A percentile compares a stretch with the other conserved stretches of the same genome.
These are phyloP conservation scores for Salix viminalis DNA, from an alignment of 345 rosid genomes.

Conservation along the genomic window DNA sequence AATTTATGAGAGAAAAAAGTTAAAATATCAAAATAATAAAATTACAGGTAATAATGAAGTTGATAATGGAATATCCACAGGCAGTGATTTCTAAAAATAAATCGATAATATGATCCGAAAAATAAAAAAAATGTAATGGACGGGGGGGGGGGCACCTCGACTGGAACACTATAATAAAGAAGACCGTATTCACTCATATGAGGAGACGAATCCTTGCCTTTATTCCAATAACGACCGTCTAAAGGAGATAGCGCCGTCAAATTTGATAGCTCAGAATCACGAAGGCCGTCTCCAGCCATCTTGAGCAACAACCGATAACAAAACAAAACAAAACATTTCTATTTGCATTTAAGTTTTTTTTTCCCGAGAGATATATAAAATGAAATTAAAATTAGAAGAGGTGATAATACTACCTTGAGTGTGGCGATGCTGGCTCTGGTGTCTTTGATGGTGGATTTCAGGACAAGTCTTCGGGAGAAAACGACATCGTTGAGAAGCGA, in stretches of 20 bases:
- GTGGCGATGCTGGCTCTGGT: background rate
- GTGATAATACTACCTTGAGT: background rate
- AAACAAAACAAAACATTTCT: background rate
- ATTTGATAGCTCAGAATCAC: conserved; percentile 58
- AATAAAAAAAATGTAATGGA: background rate
- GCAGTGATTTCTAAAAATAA: background rate
- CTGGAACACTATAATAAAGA: conserved; percentile 70
- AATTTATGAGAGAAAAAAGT: too few relatives aligned
- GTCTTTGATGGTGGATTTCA: conserved; percentile 30
- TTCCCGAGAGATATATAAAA: background rate
- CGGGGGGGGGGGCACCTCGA: conserved; percentile 48
- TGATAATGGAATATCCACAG: background rate
- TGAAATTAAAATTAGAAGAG: background rate
- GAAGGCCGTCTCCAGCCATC: conserved; percentile 34
- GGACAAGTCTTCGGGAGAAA: conserved; percentile 17
- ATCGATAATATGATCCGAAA: background rate
- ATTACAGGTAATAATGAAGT: background rate
- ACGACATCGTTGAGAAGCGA: conserved; percentile 10
- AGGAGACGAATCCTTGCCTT: conserved; percentile 81
- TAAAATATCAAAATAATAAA: background rate
- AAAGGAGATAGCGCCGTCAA: conserved; percentile 84
- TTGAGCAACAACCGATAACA: conserved; percentile 4
- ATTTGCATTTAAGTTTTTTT: background rate
- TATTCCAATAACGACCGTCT: conserved; percentile 92
- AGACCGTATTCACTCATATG: conserved; percentile 84